Base-by-base conservation (phyloP, 805 yeast species). In the Kazachstania martiniae region DNA sequence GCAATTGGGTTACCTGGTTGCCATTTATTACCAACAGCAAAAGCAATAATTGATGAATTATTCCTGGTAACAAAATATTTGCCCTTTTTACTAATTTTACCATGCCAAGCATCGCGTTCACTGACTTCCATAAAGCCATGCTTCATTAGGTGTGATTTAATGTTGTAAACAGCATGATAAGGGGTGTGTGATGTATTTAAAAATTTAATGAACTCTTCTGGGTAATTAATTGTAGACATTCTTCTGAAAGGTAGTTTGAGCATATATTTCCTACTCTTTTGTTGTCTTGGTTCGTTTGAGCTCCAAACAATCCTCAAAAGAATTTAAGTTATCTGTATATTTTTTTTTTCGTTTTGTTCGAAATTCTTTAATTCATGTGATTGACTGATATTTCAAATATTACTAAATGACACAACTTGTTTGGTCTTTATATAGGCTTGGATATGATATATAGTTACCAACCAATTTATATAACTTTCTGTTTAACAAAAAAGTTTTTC, bases 181-280 rank as follows among this genome's bases (percentile, higher is more conserved):
- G 97, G 97, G 0, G 97, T 78, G 12, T 95, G 97, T 0, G 94
- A 79, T 3, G 68, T 65, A 59, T 85, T 85, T 39, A 91, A 77
- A 51, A 80, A 89, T 27, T 72, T 65, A 30, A 87, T 63, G 48
- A 87, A 84, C 29, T 78, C 83, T 41, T 65, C 45, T 3, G 53
- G 53, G 34, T 52, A 55, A 30, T 44, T 38, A 12, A 34, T 29
- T 12, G 38, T 21, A 8, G 46, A 40, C 42, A 49, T 36, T 37
- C 40, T 46, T 33, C 56, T 43, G 24, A 52, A 29, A 28, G 43
- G 49, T 21, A 51, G 18, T 34, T 51, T 47, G 18, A 51, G 41
- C 59, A 54, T 54, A 32, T 27, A 44, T 18, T 9, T n/a, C 23
- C 8, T n/a, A n/a, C n/a, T n/a, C n/a, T n/a, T n/a, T n/a, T n/a